phyloP scores from a whole-genome alignment of 257 asterid species.

The Solanum boliviense region DNA sequence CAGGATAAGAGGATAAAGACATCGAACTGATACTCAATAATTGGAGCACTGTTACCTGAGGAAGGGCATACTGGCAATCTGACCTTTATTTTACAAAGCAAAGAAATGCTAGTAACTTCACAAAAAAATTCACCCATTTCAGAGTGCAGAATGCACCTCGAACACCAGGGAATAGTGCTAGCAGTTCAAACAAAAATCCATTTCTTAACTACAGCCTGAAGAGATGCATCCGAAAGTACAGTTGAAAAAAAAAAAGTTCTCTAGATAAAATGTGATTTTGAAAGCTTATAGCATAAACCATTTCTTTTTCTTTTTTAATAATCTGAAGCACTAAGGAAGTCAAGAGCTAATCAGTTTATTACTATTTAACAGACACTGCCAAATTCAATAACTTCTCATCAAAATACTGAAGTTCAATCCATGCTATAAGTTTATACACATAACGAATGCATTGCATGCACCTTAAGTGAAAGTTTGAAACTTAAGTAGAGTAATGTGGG shows the following conservation, averaged over 20 bases:
- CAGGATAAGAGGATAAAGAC: slow-evolving; percentile 10
- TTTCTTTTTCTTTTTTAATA: not conserved
- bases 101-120: not conserved
- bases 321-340: not conserved
- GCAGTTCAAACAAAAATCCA: not conserved
- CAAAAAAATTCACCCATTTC: not conserved
- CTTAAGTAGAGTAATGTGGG: not conserved
- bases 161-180: not conserved
- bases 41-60: slow-evolving; percentile 2
- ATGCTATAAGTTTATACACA: not conserved
- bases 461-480: not conserved
- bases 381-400: not conserved
- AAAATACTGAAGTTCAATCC: not conserved
- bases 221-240: not conserved
- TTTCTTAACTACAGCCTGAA: not conserved
- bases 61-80: not conserved
- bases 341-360: not conserved
- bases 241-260: not conserved
- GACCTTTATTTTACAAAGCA: not conserved
- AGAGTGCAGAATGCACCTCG: not conserved
- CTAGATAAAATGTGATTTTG: not conserved
- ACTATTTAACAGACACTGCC: not conserved
- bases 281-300: not conserved
- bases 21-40: not conserved
- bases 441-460: not conserved